Base-by-base conservation (phyloP, 2,329 filamentous ascomycete genomes). In the Alternaria angustiovoidea region DNA sequence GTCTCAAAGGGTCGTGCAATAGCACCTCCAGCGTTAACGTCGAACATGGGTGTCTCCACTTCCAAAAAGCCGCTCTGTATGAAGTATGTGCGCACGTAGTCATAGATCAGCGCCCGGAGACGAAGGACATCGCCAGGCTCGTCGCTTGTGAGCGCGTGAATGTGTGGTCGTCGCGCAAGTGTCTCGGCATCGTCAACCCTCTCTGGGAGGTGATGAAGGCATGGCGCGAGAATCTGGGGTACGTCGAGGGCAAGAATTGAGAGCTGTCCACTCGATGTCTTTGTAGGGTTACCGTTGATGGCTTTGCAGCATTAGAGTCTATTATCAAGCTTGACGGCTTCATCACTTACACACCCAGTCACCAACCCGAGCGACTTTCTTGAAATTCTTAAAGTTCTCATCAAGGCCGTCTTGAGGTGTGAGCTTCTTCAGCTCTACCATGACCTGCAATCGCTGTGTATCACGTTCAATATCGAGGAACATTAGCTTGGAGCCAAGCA, bases 41-140 rank as follows among this genome's bases (percentile, higher is more conserved):
- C 89, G 53, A 99, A 84, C 58, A 98, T 92, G 0, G 95, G 95
- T 0, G 95, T 99, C 69, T 91, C 91, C 47, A 98, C 93, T 79
- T 97, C 94, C 54, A 93, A 82, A 73, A 97, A 97, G 6, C 86
- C 85, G 46, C 86, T 84, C 8, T 87, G 83, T 61, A 92, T 83
- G 56, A 98, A 87, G 75, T 91, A 92, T 52, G 87, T 85, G 36
- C 93, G 88, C 65, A 98, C 84, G 66, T 87, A 86, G 59, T 89
- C 88, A 64, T 93, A 89, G 61, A 98, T 87, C 38, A 88, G 82
- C 0, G 93, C 89, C 36, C 94, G 89, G 24, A 95, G 83, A 32
- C 89, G 86, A 51, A 98, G 81, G 1, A 89, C 87, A 72, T 95
- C 88, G 12, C 88, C 82, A 2, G 88, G 85, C 39, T 86, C 81